Percentiles rank a stretch among this genome's conserved stretches.
These are phyloP conservation scores for Trichophyton schoenleinii DNA, from an alignment of 2,329 filamentous ascomycete genomes.

Conservation along the genomic window DNA sequence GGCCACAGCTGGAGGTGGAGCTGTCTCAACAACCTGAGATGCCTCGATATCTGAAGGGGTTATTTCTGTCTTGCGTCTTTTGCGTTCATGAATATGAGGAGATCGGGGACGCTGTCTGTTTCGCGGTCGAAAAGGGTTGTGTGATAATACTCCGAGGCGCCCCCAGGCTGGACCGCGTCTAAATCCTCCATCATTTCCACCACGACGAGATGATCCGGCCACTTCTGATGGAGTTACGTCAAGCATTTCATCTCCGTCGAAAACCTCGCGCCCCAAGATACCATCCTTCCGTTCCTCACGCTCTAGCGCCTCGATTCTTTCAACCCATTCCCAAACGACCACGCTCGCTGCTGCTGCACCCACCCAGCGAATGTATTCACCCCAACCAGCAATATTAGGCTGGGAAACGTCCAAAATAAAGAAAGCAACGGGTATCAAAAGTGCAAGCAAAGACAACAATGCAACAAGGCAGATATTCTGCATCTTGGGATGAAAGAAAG, in stretches of 20 bases:
- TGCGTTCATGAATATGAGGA: constrained; percentile 4
- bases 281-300: constrained; percentile 89
- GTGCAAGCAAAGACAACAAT: constrained; percentile 62
- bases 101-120: constrained; percentile 15
- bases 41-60: not conserved
- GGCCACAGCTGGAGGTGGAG: constrained; percentile 36
- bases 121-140: not conserved
- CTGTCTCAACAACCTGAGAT: constrained; percentile 19
- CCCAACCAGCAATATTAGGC: constrained; percentile 78
- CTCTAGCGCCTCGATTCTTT: constrained; percentile 83
- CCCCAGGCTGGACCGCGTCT: constrained; percentile 23
- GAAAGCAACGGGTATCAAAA: constrained; percentile 81
- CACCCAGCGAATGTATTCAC: constrained; percentile 94
- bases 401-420: constrained; percentile 85
- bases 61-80: constrained; percentile 1
- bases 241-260: constrained; percentile 88
- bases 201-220: constrained; percentile 32
- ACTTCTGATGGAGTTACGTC: constrained; percentile 52
- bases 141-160: constrained; percentile 3
- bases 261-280: constrained; percentile 78
- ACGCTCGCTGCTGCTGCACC: constrained; percentile 86
- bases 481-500: constrained; percentile 84
- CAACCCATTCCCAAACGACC: constrained; percentile 98
- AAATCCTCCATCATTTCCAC: constrained; percentile 25
- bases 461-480: constrained; percentile 76